phyloP scores from a whole-genome alignment of 176 grass and related monocot species.

The Ensete glaucum region DNA sequence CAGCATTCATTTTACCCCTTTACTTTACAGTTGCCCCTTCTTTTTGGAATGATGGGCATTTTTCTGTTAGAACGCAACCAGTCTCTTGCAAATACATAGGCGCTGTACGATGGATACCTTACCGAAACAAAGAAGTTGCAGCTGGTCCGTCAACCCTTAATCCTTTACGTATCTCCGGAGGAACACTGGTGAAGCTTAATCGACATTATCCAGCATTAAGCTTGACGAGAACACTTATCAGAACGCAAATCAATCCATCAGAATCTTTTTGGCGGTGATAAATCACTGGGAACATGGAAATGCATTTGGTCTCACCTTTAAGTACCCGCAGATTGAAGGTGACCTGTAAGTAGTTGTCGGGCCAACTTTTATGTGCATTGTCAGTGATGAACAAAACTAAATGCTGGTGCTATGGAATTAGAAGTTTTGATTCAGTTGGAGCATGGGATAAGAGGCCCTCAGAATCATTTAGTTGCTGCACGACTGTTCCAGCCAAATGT shows the following conservation, averaged over 20 bases:
- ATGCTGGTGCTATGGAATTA: too few species aligned
- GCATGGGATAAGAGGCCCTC: too few species aligned
- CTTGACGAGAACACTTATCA: neutral
- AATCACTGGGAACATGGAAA: neutral
- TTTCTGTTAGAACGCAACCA: neutral
- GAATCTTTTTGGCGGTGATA: neutral
- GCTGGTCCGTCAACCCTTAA: neutral
- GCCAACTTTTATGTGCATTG: too few species aligned
- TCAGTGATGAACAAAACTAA: too few species aligned
- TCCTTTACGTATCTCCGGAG: too few species aligned
- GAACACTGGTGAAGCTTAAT: too few species aligned
- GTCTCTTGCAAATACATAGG: too few species aligned
- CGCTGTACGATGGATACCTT: neutral
- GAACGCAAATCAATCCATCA: neutral
- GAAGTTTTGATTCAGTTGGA: too few species aligned
- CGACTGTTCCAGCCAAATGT: too few species aligned
- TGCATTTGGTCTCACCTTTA: neutral
- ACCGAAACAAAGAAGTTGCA: neutral
- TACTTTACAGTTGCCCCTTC: neutral
- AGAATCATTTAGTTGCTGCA: too few species aligned
- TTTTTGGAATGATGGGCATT: neutral
- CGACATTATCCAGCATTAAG: neutral
- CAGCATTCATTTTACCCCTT: neutral
- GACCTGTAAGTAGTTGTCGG: too few species aligned
- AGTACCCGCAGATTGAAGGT: too few species aligned